Base-by-base conservation (phyloP, 192 early-diverging fungal genomes). In the Helicostylum pulchrum region DNA sequence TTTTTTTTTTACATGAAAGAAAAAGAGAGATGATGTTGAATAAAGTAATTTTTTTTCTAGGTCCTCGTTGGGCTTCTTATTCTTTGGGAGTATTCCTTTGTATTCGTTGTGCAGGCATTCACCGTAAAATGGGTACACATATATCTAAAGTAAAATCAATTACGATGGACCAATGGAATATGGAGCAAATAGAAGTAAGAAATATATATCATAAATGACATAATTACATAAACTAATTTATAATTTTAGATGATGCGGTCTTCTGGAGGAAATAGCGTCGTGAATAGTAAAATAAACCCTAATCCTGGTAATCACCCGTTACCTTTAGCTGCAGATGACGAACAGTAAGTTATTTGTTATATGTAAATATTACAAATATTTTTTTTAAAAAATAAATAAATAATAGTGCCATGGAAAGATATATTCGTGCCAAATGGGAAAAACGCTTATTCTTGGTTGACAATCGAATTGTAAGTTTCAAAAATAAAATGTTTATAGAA, bases 81-180 rank as follows among this genome's bases (percentile, higher is more conserved):
- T 94, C 93, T 70, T 68, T 97, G 42, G 95, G 97, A 5, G 81
- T 94, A 45, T 97, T 99, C 70, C 67, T 99, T 43, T 99, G 97
- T 80, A 94, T 97, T 23, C 85, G 94, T 3, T 99, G 97, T 76
- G 90, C 83, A 45, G 85, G 90, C 30, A 68, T 91, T 44, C 92
- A 94, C 62, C 76, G 92, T 30, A 90, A 87, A 67, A 78, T 96
- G 68, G 93, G 94, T 48, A 95, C 93, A 3, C 92, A 95, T 45
- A 91, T 99, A 46, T 88, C 91, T 36, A 90, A 89, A 69, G 90
- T 99, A 64, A 97, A 95, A 76, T 94, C 92, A 12, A 82, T 93
- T 43, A 86, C 84, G n/a, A 78, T 96, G 71, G 97, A 99, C 73
- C 81, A 84, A 43, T 99, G 97, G 97, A 91, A 90, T 7, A 75